Base-by-base conservation (phyloP, 495 filamentous ascomycete species). In the Xanthoparmelia taractica region DNA sequence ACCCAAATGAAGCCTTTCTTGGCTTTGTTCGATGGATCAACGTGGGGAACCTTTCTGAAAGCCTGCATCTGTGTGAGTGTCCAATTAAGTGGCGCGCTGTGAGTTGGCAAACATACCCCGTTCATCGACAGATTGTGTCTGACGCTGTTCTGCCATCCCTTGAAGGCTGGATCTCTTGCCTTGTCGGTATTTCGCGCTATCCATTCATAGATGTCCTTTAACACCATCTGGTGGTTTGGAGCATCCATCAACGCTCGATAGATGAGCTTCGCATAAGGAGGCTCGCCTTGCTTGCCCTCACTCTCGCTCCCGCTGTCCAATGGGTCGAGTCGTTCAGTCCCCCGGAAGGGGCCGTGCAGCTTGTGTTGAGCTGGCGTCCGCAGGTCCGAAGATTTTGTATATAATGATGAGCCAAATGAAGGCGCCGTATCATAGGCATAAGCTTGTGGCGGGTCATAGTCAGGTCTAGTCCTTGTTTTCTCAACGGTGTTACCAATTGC, bases 41-140 rank as follows among this genome's bases (percentile, higher is more conserved):
- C 73, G 43, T 80, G 78, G 43, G 77, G 73, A 47, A 84, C 76
- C 48, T 86, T 85, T 58, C 79, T 77, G 67, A 90, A 90, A n/a
- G 82, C 86, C 87, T 90, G 67, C 23, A 36, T 38, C 50, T n/a
- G 18, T 27, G 65, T 60, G 58, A 66, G 65, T 59, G 65, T 59
- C 47, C 61, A 50, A n/a, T n/a, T 67, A 50, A 20, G n/a, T 2
- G 40, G 60, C 43, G 40, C 31, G 2, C 33, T 20, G 33, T 36
- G 38, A 1, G 29, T 34, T 38, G 27, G 34, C 55, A 61, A 37
- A 33, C 89, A 73, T 82, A 97, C 94, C 47, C 79, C 81, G 70
- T 98, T 98, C 94, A 98, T 98, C 17, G 91, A 96, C 0, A 98
- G 77, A 69, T 98, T 98, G 70, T 98, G 94, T 10, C 94, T 85